Conservation (phyloP, 352 stramenopile species). For the Plasmopara muralis region DNA sequence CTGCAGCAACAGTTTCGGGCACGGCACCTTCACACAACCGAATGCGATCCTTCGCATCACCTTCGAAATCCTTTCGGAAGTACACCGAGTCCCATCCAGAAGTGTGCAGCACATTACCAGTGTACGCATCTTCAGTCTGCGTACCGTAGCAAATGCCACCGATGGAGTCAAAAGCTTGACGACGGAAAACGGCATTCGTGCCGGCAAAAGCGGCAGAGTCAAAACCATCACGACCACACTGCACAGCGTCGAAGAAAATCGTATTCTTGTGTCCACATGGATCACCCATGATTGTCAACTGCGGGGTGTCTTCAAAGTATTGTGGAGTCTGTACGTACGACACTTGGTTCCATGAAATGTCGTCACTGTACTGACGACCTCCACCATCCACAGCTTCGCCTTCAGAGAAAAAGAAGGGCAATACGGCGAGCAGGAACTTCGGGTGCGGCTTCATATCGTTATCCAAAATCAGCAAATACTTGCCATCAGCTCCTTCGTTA, state of each 20-base stretch:
- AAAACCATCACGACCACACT: constrained; percentile 83
- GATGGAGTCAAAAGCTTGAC: constrained; percentile 84
- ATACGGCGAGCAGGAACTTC: constrained; percentile 80
- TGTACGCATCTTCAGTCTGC: constrained; percentile 88
- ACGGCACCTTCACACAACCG: constrained; percentile 78
- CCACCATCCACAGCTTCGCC: constrained; percentile 77
- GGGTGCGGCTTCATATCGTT: constrained; percentile 90
- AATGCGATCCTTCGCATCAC: constrained; percentile 79
- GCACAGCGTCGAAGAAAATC: constrained; percentile 88
- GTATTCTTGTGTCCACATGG: constrained; percentile 87
- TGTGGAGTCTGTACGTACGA: constrained; percentile 86
- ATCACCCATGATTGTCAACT: constrained; percentile 82
- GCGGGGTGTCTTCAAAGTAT: constrained; percentile 86
- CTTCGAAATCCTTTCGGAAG: constrained; percentile 88
- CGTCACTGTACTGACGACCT: constrained; percentile 81
- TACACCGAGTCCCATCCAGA: constrained; percentile 83
- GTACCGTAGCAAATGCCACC: constrained; percentile 87
- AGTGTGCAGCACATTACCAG: constrained; percentile 79
- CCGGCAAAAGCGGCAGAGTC: constrained; percentile 84
- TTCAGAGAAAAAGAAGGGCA: constrained; percentile 88
- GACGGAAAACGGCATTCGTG: constrained; percentile 87
- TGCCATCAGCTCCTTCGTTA: constrained; percentile 84
- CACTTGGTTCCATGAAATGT: constrained; percentile 87
- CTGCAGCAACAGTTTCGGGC: constrained; percentile 77
- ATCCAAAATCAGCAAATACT: constrained; percentile 89